phyloP scores from a whole-genome alignment of 2,329 filamentous ascomycete species.

The Pestalotiopsis sp. region DNA sequence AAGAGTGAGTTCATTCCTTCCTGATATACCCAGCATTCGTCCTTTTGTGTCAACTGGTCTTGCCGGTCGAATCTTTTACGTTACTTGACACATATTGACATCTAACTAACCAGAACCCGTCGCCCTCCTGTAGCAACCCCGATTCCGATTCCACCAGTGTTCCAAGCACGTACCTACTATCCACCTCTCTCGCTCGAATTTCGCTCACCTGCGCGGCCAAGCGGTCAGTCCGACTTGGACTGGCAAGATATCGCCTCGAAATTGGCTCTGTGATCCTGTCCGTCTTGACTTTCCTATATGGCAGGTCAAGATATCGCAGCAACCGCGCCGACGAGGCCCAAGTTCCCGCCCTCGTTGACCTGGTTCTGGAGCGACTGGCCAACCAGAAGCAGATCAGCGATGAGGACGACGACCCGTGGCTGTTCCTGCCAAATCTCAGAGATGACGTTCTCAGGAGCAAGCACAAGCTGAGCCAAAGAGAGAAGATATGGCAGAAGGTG shows the following conservation, averaged over 20 bases:
- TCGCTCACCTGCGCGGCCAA: constrained; percentile 81
- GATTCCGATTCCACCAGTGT: constrained; percentile 56
- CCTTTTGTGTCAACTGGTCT: neutral
- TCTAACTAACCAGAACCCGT: constrained; percentile 84
- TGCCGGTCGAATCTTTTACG: neutral
- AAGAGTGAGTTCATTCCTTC: constrained; percentile 43
- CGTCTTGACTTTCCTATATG: constrained; percentile 59
- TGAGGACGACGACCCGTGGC: constrained; percentile 71
- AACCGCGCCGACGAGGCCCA: constrained; percentile 68
- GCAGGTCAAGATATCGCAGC: constrained; percentile 63
- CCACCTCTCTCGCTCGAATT: constrained; percentile 89
- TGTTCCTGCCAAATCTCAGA: constrained; percentile 85
- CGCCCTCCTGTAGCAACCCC: constrained; percentile 72
- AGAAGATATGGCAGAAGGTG: constrained; percentile 84
- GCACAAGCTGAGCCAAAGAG: constrained; percentile 74
- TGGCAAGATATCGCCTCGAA: constrained; percentile 87
- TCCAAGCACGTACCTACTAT: constrained; percentile 69
- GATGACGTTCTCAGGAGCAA: constrained; percentile 88
- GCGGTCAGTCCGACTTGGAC: constrained; percentile 74
- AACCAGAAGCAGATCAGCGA: constrained; percentile 78
- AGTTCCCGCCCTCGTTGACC: constrained; percentile 80
- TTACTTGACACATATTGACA: constrained; percentile 49
- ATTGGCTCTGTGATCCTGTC: constrained; percentile 68
- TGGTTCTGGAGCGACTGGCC: constrained; percentile 82
- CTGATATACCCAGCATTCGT: constrained; percentile 13